Percentiles rank a stretch among this genome's conserved stretches.
phyloP scores from a whole-genome alignment of 257 asterid genomes.

The Solanum ahanhuiri region DNA sequence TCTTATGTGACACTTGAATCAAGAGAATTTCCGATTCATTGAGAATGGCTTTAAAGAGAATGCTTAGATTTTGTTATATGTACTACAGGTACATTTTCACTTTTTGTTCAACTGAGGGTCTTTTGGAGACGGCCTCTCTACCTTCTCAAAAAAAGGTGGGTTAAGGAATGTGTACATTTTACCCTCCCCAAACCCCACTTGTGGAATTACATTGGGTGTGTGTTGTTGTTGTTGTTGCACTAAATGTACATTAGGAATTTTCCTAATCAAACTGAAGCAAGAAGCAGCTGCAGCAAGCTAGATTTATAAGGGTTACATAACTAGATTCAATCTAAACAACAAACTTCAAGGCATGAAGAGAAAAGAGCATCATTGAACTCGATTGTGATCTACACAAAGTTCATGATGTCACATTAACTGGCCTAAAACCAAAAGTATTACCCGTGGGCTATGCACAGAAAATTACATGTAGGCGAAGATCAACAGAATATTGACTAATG shows the following conservation, averaged over 20 bases:
- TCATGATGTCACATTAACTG: not conserved
- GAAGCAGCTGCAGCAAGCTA: not conserved
- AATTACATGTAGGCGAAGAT: not conserved
- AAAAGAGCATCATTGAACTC: not conserved
- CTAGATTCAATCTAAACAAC: not conserved
- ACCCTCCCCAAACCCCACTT: not conserved
- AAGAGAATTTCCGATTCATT: not conserved
- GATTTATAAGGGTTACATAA: not conserved
- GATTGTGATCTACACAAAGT: not conserved
- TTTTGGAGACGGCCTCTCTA: not conserved
- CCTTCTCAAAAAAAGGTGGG: not conserved
- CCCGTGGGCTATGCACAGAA: not conserved
- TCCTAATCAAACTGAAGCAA: not conserved
- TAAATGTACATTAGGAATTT: not conserved
- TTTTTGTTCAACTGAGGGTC: not conserved
- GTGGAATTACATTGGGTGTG: not conserved
- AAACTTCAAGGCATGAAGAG: not conserved
- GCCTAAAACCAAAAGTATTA: not conserved
- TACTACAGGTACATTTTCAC: not conserved
- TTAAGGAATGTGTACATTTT: rapidly evolving
- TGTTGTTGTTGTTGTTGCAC: not conserved
- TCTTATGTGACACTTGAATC: not conserved
- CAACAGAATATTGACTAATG: not conserved
- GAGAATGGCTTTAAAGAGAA: not conserved
- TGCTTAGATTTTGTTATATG: not conserved